Evolutionary conservation across 257 asterid genomes (phyloP).

Genomic region (Thymus quinquecostatus): DNA sequence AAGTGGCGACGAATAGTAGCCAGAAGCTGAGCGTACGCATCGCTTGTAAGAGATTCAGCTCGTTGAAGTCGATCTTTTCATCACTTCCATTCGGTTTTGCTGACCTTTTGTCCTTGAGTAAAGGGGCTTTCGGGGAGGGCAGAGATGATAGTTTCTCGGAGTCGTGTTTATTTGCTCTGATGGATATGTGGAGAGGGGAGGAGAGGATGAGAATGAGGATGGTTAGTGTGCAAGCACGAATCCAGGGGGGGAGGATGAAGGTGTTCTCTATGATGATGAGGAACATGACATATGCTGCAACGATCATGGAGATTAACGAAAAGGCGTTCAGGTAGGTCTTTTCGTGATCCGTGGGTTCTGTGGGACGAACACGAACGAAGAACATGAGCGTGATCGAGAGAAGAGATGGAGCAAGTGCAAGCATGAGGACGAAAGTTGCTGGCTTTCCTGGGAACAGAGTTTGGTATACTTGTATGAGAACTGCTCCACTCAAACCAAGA

Average conservation of each 20-base stretch:
- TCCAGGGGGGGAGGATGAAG: constrained; percentile 50
- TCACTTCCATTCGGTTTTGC: too few species aligned
- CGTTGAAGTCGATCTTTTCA: constrained; percentile 21
- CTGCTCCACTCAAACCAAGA: constrained; percentile 95
- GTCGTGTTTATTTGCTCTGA: constrained; percentile 47
- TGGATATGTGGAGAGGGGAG: constrained; percentile 54
- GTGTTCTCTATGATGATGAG: constrained; percentile 57
- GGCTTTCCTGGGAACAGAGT: constrained; percentile 71
- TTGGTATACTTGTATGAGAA: constrained; percentile 76
- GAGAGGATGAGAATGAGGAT: constrained; percentile 64
- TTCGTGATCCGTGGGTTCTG: constrained; percentile 40
- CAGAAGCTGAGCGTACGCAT: constrained; percentile 67
- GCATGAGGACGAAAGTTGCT: constrained; percentile 69
- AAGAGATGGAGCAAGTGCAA: constrained; percentile 71
- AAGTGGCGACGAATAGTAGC: constrained; percentile 76
- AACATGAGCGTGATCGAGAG: constrained; percentile 69
- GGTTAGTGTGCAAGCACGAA: constrained; percentile 42
- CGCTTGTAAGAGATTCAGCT: constrained; percentile 65
- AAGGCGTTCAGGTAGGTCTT: constrained; percentile 59
- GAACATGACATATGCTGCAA: constrained; percentile 71
- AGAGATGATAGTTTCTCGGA: constrained; percentile 15
- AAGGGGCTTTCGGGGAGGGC: constrained; percentile 40
- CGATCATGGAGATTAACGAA: constrained; percentile 59
- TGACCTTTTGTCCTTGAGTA: constrained; percentile 34
- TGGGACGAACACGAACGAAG: constrained; percentile 55